Percentiles rank a stretch among this genome's conserved stretches.
phyloP scores from a whole-genome alignment of 371 early-diverging fungal species.

The Lichtheimia hyalospora region DNA sequence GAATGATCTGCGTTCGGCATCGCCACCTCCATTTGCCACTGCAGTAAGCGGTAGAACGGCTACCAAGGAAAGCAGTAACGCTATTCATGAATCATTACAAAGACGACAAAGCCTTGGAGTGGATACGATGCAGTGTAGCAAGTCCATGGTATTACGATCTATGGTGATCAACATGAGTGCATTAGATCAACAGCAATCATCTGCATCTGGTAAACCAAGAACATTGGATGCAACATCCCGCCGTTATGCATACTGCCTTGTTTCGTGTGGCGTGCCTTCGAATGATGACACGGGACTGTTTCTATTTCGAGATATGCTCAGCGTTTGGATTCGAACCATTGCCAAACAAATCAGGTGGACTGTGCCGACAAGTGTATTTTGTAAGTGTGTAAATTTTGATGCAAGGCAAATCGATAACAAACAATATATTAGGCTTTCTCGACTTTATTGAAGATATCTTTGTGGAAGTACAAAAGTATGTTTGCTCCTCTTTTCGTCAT shows the following conservation, averaged over 20 bases:
- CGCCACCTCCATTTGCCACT: constrained; percentile 1
- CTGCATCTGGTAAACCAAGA: constrained; percentile 44
- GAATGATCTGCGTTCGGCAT: too few relatives aligned
- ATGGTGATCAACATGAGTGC: too few relatives aligned
- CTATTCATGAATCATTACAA: too few relatives aligned
- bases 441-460: constrained; percentile 12
- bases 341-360: constrained; percentile 49
- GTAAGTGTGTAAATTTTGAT: constrained; percentile 19
- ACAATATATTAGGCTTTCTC: constrained; percentile 6
- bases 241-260: constrained; percentile 55
- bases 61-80: background rate
- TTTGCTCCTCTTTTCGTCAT: background rate
- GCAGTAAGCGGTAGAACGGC: background rate
- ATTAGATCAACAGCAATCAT: background rate
- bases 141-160: too few relatives aligned
- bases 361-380: constrained; percentile 54
- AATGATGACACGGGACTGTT: constrained; percentile 17
- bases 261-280: constrained; percentile 32
- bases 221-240: constrained; percentile 51
- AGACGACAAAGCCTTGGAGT: too few relatives aligned
- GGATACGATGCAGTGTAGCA: too few relatives aligned
- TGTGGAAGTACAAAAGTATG: constrained; percentile 12
- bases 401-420: background rate
- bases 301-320: constrained; percentile 54
- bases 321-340: constrained; percentile 55